Conservation (phyloP, 805 yeast species). For the Jamesozyma spencerorum region DNA sequence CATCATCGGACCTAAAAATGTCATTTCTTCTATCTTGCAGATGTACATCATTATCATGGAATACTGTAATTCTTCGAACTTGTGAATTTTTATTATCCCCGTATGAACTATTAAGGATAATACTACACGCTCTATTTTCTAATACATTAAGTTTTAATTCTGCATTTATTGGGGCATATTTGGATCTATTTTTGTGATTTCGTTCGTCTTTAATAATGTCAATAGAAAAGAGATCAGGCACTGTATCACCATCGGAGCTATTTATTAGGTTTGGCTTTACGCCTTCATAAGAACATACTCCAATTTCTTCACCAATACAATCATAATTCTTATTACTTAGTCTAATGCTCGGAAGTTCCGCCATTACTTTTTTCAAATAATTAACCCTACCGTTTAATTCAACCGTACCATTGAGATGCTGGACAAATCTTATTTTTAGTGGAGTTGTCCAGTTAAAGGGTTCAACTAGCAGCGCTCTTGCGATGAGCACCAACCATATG, state of each 20-base stretch:
- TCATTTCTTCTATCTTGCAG: slow-evolving; percentile 23
- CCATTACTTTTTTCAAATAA: slow-evolving; percentile 35
- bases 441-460: slow-evolving; percentile 5
- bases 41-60: slow-evolving; percentile 26
- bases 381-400: slow-evolving; percentile 8
- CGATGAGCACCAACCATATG: slow-evolving; percentile 32
- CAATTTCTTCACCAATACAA: slow-evolving; percentile 44
- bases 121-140: slow-evolving; percentile 55
- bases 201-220: slow-evolving; percentile 45
- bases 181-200: slow-evolving; percentile 35
- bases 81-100: slow-evolving; percentile 38
- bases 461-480: slow-evolving; percentile 6
- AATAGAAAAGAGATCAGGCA: slow-evolving; percentile 37
- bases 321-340: slow-evolving; percentile 10
- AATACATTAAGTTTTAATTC: slow-evolving; percentile 49
- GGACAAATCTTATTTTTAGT: slow-evolving; percentile 4
- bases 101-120: slow-evolving; percentile 46
- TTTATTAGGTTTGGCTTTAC: slow-evolving; percentile 40
- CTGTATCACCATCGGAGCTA: slow-evolving; percentile 26
- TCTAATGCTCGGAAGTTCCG: slow-evolving; percentile 59
- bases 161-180: slow-evolving; percentile 58
- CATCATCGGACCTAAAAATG: slow-evolving; percentile 44
- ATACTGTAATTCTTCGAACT: slow-evolving; percentile 52
- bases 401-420: slow-evolving; percentile 38
- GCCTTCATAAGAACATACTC: slow-evolving; percentile 45